Conservation (phyloP, 2,329 filamentous ascomycete species). For the Colletotrichum nymphaeae region DNA sequence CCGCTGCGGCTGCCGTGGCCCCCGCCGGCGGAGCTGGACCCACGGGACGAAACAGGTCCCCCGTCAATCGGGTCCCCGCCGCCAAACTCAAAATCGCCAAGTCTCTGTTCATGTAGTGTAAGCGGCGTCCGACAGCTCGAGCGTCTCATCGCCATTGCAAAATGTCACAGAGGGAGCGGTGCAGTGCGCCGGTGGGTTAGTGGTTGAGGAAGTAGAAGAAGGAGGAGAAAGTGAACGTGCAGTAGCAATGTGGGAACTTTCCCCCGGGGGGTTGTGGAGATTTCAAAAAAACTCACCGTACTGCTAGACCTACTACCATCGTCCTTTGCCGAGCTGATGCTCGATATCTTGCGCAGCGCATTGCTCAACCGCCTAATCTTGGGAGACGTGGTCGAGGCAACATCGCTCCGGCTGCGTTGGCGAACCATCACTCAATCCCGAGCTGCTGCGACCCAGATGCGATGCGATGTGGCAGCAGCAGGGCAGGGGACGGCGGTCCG, state of each 20-base stretch:
- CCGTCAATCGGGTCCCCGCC: not conserved
- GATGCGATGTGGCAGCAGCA: not conserved
- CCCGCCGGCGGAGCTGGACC: conserved; percentile 40
- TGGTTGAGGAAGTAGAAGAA: not conserved
- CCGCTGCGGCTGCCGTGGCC: too few relatives aligned
- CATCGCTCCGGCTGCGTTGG: conserved; percentile 17
- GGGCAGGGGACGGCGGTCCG: not conserved
- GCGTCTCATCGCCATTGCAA: not conserved
- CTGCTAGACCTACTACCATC: not conserved
- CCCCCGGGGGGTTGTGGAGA: not conserved
- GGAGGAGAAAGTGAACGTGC: not conserved
- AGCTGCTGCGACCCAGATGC: not conserved
- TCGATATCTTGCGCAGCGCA: conserved; percentile 1
- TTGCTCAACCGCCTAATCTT: conserved; percentile 4
- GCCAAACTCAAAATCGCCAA: not conserved
- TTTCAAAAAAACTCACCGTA: not conserved
- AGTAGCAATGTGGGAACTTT: too few relatives aligned
- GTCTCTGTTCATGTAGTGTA: conserved; percentile 1
- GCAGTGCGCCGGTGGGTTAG: too few relatives aligned
- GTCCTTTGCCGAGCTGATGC: not conserved
- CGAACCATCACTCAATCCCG: not conserved
- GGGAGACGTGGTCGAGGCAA: not conserved
- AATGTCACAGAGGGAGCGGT: not conserved
- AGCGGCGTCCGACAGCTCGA: not conserved
- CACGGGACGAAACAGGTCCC: conserved; percentile 12